A percentile compares a stretch with the other conserved stretches of the same genome.
These are phyloP conservation scores for Termitomyces titanicus DNA, from an alignment of 768 basidiomycete species.

Conservation along the genomic window DNA sequence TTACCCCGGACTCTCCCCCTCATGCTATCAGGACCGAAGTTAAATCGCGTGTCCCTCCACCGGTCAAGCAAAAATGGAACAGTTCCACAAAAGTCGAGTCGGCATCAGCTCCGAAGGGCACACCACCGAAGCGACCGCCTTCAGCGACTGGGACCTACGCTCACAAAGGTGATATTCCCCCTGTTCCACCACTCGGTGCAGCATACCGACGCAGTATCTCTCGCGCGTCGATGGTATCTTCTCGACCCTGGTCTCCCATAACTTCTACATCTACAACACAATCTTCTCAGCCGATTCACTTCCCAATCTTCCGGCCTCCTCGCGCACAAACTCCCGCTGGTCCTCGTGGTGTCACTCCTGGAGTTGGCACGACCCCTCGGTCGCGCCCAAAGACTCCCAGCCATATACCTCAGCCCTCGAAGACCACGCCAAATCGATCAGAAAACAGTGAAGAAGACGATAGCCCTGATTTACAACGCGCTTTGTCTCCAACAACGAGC, in stretches of 20 bases:
- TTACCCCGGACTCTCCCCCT: conserved; percentile 70
- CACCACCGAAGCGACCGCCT: conserved; percentile 48
- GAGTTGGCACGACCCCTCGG: conserved; percentile 48
- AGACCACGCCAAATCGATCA: conserved; percentile 19
- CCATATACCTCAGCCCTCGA: conserved; percentile 65
- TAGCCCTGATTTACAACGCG: conserved; percentile 45
- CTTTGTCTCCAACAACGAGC: conserved; percentile 58
- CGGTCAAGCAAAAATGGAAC: conserved; percentile 66
- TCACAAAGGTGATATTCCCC: conserved; percentile 32
- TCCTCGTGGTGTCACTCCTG: conserved; percentile 28
- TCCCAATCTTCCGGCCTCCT: conserved; percentile 40
- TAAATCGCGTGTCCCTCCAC: conserved; percentile 26
- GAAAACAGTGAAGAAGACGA: conserved; percentile 33
- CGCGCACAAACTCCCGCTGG: conserved; percentile 57
- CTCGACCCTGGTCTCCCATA: conserved; percentile 77
- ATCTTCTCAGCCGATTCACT: conserved; percentile 40
- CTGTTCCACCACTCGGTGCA: conserved; percentile 45
- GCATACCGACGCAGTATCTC: conserved; percentile 64
- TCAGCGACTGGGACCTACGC: conserved; percentile 42
- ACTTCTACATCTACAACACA: conserved; percentile 69
- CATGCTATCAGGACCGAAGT: conserved; percentile 36
- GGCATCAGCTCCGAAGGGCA: conserved; percentile 47
- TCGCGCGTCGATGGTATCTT: conserved; percentile 72
- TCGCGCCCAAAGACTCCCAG: conserved; percentile 77
- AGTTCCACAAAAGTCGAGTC: conserved; percentile 71